Conservation (phyloP, 129 eudicot genomes). For the Lonicera japonica region DNA sequence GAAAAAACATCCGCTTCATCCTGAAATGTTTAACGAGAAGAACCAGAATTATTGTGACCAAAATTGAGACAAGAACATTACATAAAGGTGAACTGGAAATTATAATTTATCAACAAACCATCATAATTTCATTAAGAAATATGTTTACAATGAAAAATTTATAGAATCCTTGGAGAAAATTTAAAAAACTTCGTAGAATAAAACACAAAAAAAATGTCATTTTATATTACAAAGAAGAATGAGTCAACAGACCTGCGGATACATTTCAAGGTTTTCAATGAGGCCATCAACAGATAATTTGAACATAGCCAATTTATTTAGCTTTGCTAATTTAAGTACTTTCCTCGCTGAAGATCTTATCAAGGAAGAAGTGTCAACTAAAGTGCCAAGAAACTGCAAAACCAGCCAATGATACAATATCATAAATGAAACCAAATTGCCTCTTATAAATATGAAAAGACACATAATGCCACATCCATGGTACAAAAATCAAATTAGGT, state of each 20-base stretch:
- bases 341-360: conserved; percentile 68
- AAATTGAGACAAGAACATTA: not conserved
- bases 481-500: no score
- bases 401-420: conserved; percentile 6
- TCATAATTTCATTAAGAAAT: not conserved
- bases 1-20: conserved; percentile 63
- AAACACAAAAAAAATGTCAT: not conserved
- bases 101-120: not conserved
- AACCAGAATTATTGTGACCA: conserved; percentile 6
- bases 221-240: not conserved
- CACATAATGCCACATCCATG: not conserved
- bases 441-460: not conserved
- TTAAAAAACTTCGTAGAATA: not conserved
- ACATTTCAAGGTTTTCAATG: conserved; percentile 43
- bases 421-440: not conserved
- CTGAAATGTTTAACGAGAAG: conserved; percentile 31
- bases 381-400: conserved; percentile 62
- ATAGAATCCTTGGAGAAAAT: no score
- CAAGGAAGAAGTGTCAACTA: conserved; percentile 44
- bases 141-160: not conserved
- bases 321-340: conserved; percentile 44
- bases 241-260: conserved; percentile 54
- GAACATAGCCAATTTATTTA: conserved; percentile 39
- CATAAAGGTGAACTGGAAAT: not conserved
- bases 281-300: conserved; percentile 41